Evolutionary conservation across 1,284 basidiomycete species (phyloP).

Genomic region (Fomes fomentarius): DNA sequence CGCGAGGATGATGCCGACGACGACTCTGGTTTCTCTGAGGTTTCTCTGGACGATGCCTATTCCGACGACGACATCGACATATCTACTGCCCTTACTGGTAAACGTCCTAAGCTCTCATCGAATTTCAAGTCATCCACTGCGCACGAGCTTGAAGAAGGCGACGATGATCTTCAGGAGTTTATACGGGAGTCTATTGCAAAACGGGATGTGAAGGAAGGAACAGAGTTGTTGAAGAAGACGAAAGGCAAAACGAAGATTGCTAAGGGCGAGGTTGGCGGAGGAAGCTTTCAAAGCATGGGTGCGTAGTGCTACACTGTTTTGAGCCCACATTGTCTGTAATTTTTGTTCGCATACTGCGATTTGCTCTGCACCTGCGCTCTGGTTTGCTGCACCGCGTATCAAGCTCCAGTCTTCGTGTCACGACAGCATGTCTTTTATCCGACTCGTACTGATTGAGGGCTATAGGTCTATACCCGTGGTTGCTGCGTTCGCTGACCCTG

Average conservation of each 20-base stretch:
- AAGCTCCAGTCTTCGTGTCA: too few relatives aligned
- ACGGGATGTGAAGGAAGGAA: constrained; percentile 70
- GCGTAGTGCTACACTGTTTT: constrained; percentile 29
- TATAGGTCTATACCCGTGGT: constrained; percentile 79
- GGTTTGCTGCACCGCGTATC: too few relatives aligned
- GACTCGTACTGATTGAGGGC: too few relatives aligned
- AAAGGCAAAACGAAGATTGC: constrained; percentile 67
- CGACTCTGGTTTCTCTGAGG: constrained; percentile 37
- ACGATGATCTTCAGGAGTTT: constrained; percentile 61
- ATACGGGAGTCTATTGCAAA: constrained; percentile 68
- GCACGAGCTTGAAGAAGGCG: constrained; percentile 43
- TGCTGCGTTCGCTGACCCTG: constrained; percentile 87
- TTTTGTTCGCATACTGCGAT: too few relatives aligned
- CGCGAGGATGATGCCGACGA: constrained; percentile 8
- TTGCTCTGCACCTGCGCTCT: too few relatives aligned
- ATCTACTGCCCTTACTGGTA: constrained; percentile 45
- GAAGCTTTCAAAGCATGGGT: constrained; percentile 91
- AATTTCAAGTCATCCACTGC: constrained; percentile 17
- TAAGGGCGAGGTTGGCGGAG: constrained; percentile 79
- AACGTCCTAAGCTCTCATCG: constrained; percentile 32
- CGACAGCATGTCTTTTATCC: too few relatives aligned
- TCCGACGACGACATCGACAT: constrained; percentile 53
- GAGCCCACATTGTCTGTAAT: too few relatives aligned
- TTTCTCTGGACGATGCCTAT: constrained; percentile 9
- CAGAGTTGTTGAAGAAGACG: constrained; percentile 68